Base-by-base conservation (phyloP, 805 yeast genomes). In the Candida maesae region DNA sequence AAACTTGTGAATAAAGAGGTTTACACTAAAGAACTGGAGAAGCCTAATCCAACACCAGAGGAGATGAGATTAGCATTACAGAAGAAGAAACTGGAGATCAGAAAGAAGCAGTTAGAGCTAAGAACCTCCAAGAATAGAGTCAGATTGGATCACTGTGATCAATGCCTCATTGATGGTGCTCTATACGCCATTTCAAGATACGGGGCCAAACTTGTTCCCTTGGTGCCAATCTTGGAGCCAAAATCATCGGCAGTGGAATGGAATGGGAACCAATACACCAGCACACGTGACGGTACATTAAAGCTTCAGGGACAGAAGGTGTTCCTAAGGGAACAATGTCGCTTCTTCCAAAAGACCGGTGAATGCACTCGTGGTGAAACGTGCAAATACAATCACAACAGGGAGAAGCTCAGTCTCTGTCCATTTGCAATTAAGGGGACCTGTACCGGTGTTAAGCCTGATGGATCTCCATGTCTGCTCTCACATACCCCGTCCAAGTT, bases 401-500 rank as follows among this genome's bases (percentile, higher is more conserved):
- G 65, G 17, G 47, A 63, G 5, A 78, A 70, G 34, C 66, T 79
- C 16, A 71, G 80, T 6, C 56, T 83, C 5, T 85, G 95, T 57
- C 68, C 70, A 18, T 62, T 66, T 10, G 71, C 58, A 39, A 61
- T 79, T 33, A 61, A 62, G 28, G 76, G 73, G 4, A 59, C 60
- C 24, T 84, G 93, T 54, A 23, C 25, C 4, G 34, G 35, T 4
- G 11, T 17, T 1, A 19, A 24, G 6, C 65, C 65, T 21, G 59
- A 68, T 15, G 44, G 38, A 7, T n/a, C 30, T 1, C 17, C 23
- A 5, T 85, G 95, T 54, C 59, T 62, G 5, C 58, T 78, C 18
- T 74, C 79, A 27, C 95, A 85, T 58, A 59, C 57, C 2, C 72
- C 79, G 7, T 68, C 67, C 20, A 79, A 80, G 47, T 75, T 65